Base-by-base conservation (phyloP, 345 rosid genomes). In the Fremontodendron californicum region DNA sequence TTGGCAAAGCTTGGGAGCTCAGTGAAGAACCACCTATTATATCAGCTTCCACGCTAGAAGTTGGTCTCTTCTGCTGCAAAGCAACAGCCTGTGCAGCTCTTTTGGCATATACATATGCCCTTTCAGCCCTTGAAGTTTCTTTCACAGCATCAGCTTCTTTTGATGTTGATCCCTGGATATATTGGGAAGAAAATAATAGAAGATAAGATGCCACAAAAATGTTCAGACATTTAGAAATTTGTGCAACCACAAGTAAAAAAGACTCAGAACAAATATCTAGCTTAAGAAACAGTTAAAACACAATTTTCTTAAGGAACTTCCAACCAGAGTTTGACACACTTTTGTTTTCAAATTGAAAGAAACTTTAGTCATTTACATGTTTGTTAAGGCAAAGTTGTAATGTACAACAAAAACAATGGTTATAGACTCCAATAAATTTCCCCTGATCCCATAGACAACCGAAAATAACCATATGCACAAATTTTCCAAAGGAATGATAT, bases 41-140 rank as follows among this genome's bases (percentile, higher is more conserved):
- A 81, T 90, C 97, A 77, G 97, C 98, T 74, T 96, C 98, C 35
- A 92, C 97, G 78, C 98, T 96, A 55, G 98, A 96, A 79, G 94
- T 87, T 77, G 97, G 95, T 80, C 88, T 91, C 87, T 87, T 93
- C 64, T 88, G 91, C 45, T 88, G 97, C 81, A 86, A 77, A 58
- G 86, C 82, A 78, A 82, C 81, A 83, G 91, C 82, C 61, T 90
- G 92, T 71, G 91, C 82, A 49, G 85, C 86, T 68, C 92, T 81
- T 68, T 92, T 96, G 40, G 94, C 87, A 81, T 89, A 88, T 68
- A 85, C 80, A 55, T 91, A 84, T 35, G 84, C 81, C 80, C 88
- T 94, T 80, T 96, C 98, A 51, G 92, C 84, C 83, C 88, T 90
- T 21, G 88, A 83, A 79, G 86, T 83, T 83, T 94, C 99, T 88